Percentiles rank a stretch among this genome's conserved stretches.
phyloP scores from a whole-genome alignment of 148 eudicot species.

The Mesembryanthemum crystallinum region DNA sequence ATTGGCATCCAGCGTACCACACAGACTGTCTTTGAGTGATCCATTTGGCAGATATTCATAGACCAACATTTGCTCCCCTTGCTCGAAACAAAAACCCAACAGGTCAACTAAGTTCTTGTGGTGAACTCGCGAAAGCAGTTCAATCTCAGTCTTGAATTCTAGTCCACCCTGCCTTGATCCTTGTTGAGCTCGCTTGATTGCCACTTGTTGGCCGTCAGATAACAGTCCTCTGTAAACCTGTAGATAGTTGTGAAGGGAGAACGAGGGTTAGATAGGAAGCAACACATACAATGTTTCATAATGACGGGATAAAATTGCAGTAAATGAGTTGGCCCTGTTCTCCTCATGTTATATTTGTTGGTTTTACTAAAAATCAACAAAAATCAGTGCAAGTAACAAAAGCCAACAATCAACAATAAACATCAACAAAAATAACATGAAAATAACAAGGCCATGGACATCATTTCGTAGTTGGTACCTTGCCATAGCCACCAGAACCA shows the following conservation, averaged over 20 bases:
- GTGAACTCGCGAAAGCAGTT: conserved; percentile 93
- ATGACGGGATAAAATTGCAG: neutral
- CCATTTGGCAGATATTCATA: conserved; percentile 91
- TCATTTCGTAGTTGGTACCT: conserved; percentile 42
- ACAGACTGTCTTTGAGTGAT: conserved; percentile 73
- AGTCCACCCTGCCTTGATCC: conserved; percentile 84
- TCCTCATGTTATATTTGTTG: no score
- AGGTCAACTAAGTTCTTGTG: conserved; percentile 84
- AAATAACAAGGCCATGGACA: no score
- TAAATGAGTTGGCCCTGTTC: neutral
- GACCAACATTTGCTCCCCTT: conserved; percentile 83
- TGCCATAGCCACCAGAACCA: conserved; percentile 96
- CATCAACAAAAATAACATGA: no score
- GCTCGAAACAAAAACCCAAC: conserved; percentile 89
- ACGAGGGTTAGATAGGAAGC: neutral
- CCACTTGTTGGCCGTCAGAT: conserved; percentile 62
- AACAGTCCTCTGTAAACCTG: conserved; percentile 85
- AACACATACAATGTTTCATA: neutral
- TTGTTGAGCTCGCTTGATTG: conserved; percentile 81
- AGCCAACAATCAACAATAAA: no score
- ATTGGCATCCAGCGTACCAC: conserved; percentile 39
- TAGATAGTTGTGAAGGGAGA: conserved; percentile 5
- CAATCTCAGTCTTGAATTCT: conserved; percentile 95
- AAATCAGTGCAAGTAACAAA: no score
- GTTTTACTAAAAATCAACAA: no score